phyloP scores from a whole-genome alignment of 116 monocot species.

The Posidonia oceanica region DNA sequence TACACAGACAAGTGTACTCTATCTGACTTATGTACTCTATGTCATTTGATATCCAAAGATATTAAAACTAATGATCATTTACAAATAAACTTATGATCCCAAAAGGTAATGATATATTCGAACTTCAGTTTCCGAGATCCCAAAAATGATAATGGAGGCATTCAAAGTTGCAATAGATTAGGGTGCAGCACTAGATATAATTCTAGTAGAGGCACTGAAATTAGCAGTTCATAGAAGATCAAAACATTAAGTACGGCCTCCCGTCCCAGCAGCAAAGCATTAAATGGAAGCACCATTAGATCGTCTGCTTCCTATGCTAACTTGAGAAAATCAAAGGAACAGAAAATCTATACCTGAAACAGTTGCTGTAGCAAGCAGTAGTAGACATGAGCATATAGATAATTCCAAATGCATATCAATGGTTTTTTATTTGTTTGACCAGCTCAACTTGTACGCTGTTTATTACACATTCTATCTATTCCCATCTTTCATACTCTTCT shows the following conservation, averaged over 20 bases:
- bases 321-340: constrained; percentile 6
- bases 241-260: constrained; percentile 22
- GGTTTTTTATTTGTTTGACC: no score
- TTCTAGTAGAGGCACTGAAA: constrained; percentile 15
- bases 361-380: background rate
- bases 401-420: no score
- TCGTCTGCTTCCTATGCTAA: constrained; percentile 14
- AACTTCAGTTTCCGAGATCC: constrained; percentile 21
- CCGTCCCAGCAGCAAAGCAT: constrained; percentile 23
- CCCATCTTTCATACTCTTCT: no score
- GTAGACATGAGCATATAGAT: background rate
- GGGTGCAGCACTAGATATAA: constrained; percentile 40
- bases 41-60: no score
- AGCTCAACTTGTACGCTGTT: no score
- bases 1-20: no score
- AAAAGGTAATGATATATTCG: no score
- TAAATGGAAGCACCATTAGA: constrained; percentile 27
- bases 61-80: no score
- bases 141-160: constrained; percentile 25
- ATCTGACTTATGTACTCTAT: no score
- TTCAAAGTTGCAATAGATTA: constrained; percentile 30
- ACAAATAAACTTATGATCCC: no score
- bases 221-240: constrained; percentile 20
- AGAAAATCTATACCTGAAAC: constrained; percentile 1
- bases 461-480: no score